Evolutionary conservation across 345 rosid species (phyloP).

Genomic region (Passiflora organensis): DNA sequence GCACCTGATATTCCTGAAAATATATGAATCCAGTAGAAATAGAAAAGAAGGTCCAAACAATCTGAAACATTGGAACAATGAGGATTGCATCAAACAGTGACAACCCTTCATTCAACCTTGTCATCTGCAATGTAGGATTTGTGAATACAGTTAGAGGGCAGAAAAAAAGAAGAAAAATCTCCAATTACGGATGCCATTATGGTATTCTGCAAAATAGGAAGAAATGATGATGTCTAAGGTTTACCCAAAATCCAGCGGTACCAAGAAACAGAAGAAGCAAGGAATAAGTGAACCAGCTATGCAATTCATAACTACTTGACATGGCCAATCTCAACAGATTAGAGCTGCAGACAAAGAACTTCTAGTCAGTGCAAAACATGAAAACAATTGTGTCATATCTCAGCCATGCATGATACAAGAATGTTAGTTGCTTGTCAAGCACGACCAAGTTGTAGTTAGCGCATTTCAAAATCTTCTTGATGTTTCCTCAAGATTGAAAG

Average conservation of each 20-base stretch:
- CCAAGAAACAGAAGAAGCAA: constrained; percentile 92
- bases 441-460: no score
- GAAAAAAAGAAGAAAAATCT: not conserved
- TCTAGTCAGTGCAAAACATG: constrained; percentile 12
- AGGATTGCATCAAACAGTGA: constrained; percentile 89
- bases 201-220: constrained; percentile 7
- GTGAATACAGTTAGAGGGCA: not conserved
- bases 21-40: constrained; percentile 96
- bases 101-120: constrained; percentile 93
- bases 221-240: constrained; percentile 8
- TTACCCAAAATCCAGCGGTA: constrained; percentile 99
- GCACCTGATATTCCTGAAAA: constrained; percentile 97
- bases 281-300: constrained; percentile 98
- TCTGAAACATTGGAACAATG: constrained; percentile 99
- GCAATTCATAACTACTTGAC: constrained; percentile 80
- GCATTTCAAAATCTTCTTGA: no score
- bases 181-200: no score
- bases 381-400: constrained; percentile 2
- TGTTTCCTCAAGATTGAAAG: no score
- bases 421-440: no score
- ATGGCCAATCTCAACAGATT: constrained; percentile 89
- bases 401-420: no score
- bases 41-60: constrained; percentile 99
- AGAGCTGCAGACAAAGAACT: constrained; percentile 52
- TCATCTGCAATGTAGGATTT: constrained; percentile 60